Evolutionary conservation across 2,329 filamentous ascomycete species (phyloP), one percentile per base, ranked within the genome.

Genomic region (Colletotrichum higginsianum): DNA sequence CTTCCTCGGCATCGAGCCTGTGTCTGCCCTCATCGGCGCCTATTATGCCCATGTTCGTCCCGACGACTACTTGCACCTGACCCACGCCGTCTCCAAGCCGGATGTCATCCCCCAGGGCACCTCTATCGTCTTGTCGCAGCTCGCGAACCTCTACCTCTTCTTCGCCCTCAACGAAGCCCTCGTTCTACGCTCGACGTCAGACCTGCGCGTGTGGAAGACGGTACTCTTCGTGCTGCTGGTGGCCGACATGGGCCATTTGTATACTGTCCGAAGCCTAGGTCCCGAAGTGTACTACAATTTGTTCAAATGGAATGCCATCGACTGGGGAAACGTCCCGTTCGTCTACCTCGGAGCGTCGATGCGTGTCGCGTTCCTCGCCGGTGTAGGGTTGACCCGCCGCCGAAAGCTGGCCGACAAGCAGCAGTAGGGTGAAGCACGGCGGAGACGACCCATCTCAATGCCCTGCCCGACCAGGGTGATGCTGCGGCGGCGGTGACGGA

Each of bases 81-180:
- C 92, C 2, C 84, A 93, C 78, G 83, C 87, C 38, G 76, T 84
- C 4, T 87, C 89, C 9, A 84, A 87, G 2, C 81, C 87, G 69
- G 74, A 82, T 74, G 76, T 81, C 30, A 80, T 91, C 8, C 89
- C 92, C 1, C 82, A 87, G 46, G 87, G 86, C 50, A 92, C 92
- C 1, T 87, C 89, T 12, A 89, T 95, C 70, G 90, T 90, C 50
- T 85, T 95, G 76, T 90, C 90, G 21, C 93, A 96, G 82, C 87
- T 96, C 42, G 92, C 92, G 53, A 95, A 94, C 81, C 85, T 95
- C 73, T 96, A 95, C 82, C 81, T 95, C 49, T 88, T 93, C 69
- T 94, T 95, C 80, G 90, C 92, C 66, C 82, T 96, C 77, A 94
- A 93, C 82, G 93, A 96, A 82, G 92, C 92, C 2, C 82, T 94